phyloP scores from a whole-genome alignment of 1,139 yeast species.

The Sugiyamaella neomexicana region DNA sequence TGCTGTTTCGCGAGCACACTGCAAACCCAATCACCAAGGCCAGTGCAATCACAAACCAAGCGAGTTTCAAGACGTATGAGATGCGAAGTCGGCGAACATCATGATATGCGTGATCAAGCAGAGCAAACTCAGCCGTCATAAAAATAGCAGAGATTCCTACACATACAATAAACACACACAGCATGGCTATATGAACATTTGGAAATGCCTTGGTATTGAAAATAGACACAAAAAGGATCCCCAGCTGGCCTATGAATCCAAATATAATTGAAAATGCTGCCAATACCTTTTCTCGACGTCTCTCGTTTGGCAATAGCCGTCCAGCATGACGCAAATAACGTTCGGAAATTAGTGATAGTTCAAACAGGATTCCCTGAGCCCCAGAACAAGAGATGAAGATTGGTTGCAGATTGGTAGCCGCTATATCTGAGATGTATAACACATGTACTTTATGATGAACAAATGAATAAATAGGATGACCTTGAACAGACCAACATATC shows the following conservation, averaged over 20 bases:
- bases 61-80: conserved; percentile 48
- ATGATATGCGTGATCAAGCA: conserved; percentile 59
- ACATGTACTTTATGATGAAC: conserved; percentile 52
- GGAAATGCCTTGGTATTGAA: conserved; percentile 65
- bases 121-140: conserved; percentile 58
- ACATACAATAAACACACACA: conserved; percentile 70
- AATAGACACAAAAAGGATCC: conserved; percentile 71
- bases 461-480: conserved; percentile 67
- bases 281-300: conserved; percentile 50
- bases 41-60: conserved; percentile 71
- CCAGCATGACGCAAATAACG: conserved; percentile 53
- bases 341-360: conserved; percentile 64
- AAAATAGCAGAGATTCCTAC: conserved; percentile 64
- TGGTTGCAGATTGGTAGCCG: conserved; percentile 82
- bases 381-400: conserved; percentile 78
- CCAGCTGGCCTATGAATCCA: conserved; percentile 70
- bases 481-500: conserved; percentile 73
- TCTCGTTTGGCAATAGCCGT: conserved; percentile 56
- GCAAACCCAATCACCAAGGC: conserved; percentile 72
- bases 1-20: conserved; percentile 44
- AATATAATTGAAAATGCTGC: conserved; percentile 53
- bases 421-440: conserved; percentile 78
- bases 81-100: conserved; percentile 45
- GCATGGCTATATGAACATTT: conserved; percentile 66
- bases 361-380: conserved; percentile 74